These are phyloP conservation scores for Shiraia bambusicola DNA, from an alignment of 2,329 filamentous ascomycete genomes.

Conservation along the genomic window DNA sequence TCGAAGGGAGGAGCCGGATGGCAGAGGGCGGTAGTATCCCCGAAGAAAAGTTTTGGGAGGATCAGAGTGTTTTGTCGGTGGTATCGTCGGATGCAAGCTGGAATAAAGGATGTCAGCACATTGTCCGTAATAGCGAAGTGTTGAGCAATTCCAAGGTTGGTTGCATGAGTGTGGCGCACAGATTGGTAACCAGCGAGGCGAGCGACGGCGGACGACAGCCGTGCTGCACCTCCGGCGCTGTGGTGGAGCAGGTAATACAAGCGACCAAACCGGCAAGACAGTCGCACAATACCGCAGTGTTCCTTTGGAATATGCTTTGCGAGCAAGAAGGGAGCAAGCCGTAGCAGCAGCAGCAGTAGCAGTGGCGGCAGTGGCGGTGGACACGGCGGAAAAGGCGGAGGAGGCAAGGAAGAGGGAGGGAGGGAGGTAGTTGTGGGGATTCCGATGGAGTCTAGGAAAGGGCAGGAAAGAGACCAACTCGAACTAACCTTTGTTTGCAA, in stretches of 20 bases:
- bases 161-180: slow-evolving; percentile 44
- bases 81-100: slow-evolving; percentile 21
- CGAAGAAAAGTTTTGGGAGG: slow-evolving; percentile 12
- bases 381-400: slow-evolving; percentile 10
- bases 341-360: slow-evolving; percentile 11
- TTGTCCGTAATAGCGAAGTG: slow-evolving; percentile 22
- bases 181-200: slow-evolving; percentile 30
- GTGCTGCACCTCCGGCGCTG: slow-evolving; percentile 30
- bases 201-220: slow-evolving; percentile 38
- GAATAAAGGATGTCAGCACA: slow-evolving; percentile 33
- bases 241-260: slow-evolving; percentile 34
- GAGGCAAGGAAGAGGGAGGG: not conserved
- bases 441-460: too few relatives aligned
- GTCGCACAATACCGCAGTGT: slow-evolving; percentile 33
- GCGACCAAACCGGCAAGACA: slow-evolving; percentile 34
- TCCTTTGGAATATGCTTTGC: slow-evolving; percentile 25
- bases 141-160: slow-evolving; percentile 30
- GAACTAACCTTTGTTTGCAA: too few relatives aligned
- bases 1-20: slow-evolving; percentile 21
- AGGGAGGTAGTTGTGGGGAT: too few relatives aligned
- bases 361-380: slow-evolving; percentile 9
- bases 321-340: slow-evolving; percentile 2
- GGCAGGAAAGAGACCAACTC: too few relatives aligned
- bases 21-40: slow-evolving; percentile 21
- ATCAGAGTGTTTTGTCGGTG: slow-evolving; percentile 28